Evolutionary conservation across 2,329 filamentous ascomycete species (phyloP), one percentile per base, ranked within the genome.

Genomic region (Gliomastix tumulicola): DNA sequence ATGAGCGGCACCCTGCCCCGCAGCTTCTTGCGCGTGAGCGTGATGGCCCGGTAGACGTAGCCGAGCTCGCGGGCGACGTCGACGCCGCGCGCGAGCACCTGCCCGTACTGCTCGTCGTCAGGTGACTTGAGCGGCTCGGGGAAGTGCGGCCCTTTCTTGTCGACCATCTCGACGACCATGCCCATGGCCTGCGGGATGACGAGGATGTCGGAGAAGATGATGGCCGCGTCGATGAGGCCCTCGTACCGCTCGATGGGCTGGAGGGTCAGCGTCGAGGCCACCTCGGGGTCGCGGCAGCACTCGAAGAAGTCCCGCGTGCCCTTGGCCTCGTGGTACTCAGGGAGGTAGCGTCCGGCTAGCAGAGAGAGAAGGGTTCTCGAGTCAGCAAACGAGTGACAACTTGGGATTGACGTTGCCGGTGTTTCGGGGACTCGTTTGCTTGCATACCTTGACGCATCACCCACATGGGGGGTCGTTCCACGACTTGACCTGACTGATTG

Each of bases 151-250:
- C 92, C 92, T 62, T 95, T 94, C 66, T 92, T 94, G 60, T 96
- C 89, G 10, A 97, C 74, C 92, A 98, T 98, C 60, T 97, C 85
- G 20, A 98, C 92, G n/a, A 74, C 73, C 92, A 98, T 98, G 2
- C 92, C 92, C 79, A 98, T 86, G 21, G 92, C 92, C 66, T 98
- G 92, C 0, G 92, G 92, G 44, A 98, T 89, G 32, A 98, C 92
- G 25, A 98, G 78, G 47, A 98, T 98, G 58, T 98, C 92, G 39
- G 88, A 95, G 72, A 98, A 98, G 61, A 98, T 98, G 54, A 98
- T 98, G 41, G 92, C 89, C 20, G 88, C 90, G 61, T 98, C 92
- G 49, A 98, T 79, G 43, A 98, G 81, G 30, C 88, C 89, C 30
- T 75, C 82, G 57, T 82, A 98, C 36, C 92, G 88, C 50, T 96